These are phyloP conservation scores for Fusarium sp. DNA, from an alignment of 2,329 filamentous ascomycete species.

Conservation along the genomic window DNA sequence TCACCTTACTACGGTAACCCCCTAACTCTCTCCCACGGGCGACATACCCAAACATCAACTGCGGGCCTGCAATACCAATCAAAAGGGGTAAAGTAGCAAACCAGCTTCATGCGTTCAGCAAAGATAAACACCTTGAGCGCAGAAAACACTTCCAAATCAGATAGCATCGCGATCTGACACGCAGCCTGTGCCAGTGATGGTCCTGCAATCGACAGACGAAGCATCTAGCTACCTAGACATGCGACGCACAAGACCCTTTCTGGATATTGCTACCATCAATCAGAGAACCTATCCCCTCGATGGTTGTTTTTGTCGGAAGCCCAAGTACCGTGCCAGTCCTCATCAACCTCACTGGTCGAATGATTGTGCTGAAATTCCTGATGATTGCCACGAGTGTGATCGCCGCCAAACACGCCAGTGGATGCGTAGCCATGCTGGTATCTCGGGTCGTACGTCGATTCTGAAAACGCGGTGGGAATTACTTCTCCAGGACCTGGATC, in stretches of 20 bases:
- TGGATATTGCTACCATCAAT: background rate
- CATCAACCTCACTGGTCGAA: background rate
- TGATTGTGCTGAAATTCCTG: constrained; percentile 7
- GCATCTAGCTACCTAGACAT: constrained; percentile 12
- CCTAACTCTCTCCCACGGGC: constrained; percentile 9
- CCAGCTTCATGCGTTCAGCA: background rate
- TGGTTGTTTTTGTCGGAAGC: background rate
- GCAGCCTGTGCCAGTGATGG: background rate
- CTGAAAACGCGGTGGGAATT: background rate
- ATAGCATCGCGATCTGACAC: background rate
- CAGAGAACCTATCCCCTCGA: background rate
- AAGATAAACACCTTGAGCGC: background rate
- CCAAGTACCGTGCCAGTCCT: background rate
- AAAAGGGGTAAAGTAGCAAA: background rate
- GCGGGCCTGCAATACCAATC: background rate
- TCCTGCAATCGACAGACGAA: background rate
- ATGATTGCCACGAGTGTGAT: constrained; percentile 1
- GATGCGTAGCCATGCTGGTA: constrained; percentile 8
- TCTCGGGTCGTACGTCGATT: background rate
- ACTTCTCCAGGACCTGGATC: constrained; percentile 1
- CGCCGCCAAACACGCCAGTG: background rate
- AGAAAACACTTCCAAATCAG: constrained; percentile 5
- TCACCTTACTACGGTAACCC: constrained; percentile 7
- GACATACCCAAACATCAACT: constrained; percentile 10
- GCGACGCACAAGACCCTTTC: background rate